Conservation (phyloP, 306 rosid genomes). For the Pachyrhizus erosus region DNA sequence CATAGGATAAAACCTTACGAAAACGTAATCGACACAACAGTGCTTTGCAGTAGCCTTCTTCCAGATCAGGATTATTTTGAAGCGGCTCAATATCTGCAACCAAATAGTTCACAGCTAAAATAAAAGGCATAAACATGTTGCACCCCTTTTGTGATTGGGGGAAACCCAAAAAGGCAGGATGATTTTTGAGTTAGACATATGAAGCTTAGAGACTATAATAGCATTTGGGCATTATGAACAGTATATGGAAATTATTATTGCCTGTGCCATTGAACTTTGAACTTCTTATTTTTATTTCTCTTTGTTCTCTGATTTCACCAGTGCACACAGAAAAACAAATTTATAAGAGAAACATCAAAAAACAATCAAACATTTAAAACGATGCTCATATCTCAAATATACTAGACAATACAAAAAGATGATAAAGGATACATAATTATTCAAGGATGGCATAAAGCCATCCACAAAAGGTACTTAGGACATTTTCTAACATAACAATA, state of each 20-base stretch:
- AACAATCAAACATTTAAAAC: conserved; percentile 24
- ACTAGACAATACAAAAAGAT: conserved; percentile 15
- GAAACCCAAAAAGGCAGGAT: conserved; percentile 12
- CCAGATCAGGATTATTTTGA: conserved; percentile 76
- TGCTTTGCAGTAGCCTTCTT: conserved; percentile 97
- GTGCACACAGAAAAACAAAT: conserved; percentile 15
- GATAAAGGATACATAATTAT: conserved; percentile 4
- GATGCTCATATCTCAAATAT: conserved; percentile 16
- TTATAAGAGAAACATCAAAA: conserved; percentile 11
- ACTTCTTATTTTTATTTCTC: neutral
- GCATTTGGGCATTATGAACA: conserved; percentile 15
- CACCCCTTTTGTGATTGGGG: conserved; percentile 28
- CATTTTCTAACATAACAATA: conserved; percentile 31
- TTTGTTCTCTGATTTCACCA: conserved; percentile 14
- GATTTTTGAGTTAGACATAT: conserved; percentile 22
- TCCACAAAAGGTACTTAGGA: conserved; percentile 5
- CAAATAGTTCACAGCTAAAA: conserved; percentile 41
- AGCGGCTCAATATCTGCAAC: conserved; percentile 81
- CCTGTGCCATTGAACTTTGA: neutral
- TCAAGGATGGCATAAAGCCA: conserved; percentile 13
- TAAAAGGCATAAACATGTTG: conserved; percentile 39
- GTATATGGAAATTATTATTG: neutral
- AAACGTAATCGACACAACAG: conserved; percentile 96
- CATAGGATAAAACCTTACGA: conserved; percentile 98
- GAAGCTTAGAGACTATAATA: conserved; percentile 12